phyloP scores from a whole-genome alignment of 2,329 filamentous ascomycete species.

The Alternaria panax region DNA sequence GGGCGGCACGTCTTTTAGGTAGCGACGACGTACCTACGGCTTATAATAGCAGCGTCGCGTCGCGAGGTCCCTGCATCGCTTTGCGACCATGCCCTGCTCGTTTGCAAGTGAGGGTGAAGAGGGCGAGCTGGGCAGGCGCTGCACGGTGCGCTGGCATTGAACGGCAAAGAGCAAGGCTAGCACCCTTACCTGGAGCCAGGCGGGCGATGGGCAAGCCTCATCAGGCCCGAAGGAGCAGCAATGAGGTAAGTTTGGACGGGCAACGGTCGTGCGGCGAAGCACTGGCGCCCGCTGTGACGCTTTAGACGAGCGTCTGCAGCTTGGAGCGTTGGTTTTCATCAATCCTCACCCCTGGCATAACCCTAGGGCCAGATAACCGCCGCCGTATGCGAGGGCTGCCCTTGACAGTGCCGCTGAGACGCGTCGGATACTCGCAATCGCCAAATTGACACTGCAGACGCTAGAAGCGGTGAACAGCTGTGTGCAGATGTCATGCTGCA shows the following conservation, averaged over 20 bases:
- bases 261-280: constrained; percentile 36
- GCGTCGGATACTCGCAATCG: neutral
- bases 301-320: constrained; percentile 24
- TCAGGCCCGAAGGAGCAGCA: constrained; percentile 29
- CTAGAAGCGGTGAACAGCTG: constrained; percentile 40
- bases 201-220: constrained; percentile 26
- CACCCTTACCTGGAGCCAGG: constrained; percentile 38
- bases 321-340: constrained; percentile 21
- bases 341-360: constrained; percentile 21
- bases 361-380: constrained; percentile 36
- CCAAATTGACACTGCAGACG: constrained; percentile 18
- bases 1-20: constrained; percentile 12
- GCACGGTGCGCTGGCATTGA: constrained; percentile 48
- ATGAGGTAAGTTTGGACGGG: constrained; percentile 26
- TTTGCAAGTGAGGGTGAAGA: constrained; percentile 1
- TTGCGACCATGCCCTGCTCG: constrained; percentile 12
- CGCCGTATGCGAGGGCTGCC: constrained; percentile 12
- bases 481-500: constrained; percentile 45
- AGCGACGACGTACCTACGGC: constrained; percentile 31
- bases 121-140: constrained; percentile 34
- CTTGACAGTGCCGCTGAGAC: neutral
- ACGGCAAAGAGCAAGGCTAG: constrained; percentile 29
- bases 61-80: constrained; percentile 9
- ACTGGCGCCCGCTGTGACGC: constrained; percentile 41
- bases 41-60: constrained; percentile 31